Conservation (phyloP, 2,329 filamentous ascomycete genomes). For the Myriosclerotinia curreyana region DNA sequence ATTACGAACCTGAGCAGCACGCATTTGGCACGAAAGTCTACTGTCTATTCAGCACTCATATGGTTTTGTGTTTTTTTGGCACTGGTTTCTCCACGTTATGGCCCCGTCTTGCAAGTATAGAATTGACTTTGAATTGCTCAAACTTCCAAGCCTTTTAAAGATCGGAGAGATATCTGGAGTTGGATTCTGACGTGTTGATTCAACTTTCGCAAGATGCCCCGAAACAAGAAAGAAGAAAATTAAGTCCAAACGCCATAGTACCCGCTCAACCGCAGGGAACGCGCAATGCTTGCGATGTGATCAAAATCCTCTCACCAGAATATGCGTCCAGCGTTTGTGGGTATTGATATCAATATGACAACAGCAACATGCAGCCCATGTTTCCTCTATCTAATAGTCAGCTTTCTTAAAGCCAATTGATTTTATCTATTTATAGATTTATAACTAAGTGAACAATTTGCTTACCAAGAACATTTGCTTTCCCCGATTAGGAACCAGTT, state of each 20-base stretch:
- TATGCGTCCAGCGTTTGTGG: background rate
- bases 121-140: background rate
- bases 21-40: background rate
- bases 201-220: background rate
- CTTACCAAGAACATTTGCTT: too few species aligned
- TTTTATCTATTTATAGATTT: too few species aligned
- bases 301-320: background rate
- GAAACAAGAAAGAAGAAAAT: background rate
- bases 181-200: background rate
- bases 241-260: background rate
- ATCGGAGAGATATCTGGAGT: background rate
- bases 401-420: too few species aligned
- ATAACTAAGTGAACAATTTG: too few species aligned
- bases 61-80: background rate
- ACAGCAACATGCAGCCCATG: background rate
- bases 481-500: too few species aligned
- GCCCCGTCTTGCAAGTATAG: background rate
- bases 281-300: conserved; percentile 11
- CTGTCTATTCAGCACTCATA: background rate
- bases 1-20: background rate
- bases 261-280: background rate
- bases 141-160: background rate
- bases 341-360: background rate
- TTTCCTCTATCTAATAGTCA: too few species aligned
- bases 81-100: background rate